Percentiles rank a stretch among this genome's conserved stretches.
These are phyloP conservation scores for Beauveria australis DNA, from an alignment of 2,329 filamentous ascomycete genomes.

Conservation along the genomic window DNA sequence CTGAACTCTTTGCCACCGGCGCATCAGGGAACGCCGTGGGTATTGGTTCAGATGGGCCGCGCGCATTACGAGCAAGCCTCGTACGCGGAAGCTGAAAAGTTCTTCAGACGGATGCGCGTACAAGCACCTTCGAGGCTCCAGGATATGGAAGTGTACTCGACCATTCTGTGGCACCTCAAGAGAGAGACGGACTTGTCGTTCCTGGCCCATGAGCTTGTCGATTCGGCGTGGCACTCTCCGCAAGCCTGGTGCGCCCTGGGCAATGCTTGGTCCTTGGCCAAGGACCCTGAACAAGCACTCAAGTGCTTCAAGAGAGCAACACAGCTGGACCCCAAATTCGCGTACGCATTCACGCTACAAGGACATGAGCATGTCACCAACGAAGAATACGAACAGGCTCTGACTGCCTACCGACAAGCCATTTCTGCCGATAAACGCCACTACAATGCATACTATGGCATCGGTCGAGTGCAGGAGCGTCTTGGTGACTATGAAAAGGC, in stretches of 20 bases:
- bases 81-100: constrained; percentile 79
- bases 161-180: constrained; percentile 96
- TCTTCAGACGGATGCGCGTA: constrained; percentile 70
- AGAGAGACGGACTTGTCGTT: constrained; percentile 87
- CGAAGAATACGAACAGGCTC: constrained; percentile 93
- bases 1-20: constrained; percentile 62
- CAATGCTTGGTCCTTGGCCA: constrained; percentile 86
- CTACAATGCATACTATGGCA: constrained; percentile 98
- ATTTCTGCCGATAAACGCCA: constrained; percentile 81
- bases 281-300: constrained; percentile 90
- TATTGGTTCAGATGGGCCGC: constrained; percentile 81
- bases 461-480: constrained; percentile 75
- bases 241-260: constrained; percentile 95
- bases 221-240: constrained; percentile 78
- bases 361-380: constrained; percentile 94
- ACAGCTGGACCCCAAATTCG: constrained; percentile 81
- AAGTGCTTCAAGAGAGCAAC: constrained; percentile 92
- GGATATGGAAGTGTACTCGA: constrained; percentile 98
- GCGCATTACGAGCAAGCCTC: constrained; percentile 85
- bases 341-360: constrained; percentile 91
- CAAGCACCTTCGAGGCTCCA: constrained; percentile 76
- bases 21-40: constrained; percentile 89
- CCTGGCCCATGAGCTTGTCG: constrained; percentile 81
- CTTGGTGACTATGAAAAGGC: constrained; percentile 87
- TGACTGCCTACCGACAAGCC: constrained; percentile 77